Base-by-base conservation (phyloP, 108 stramenopile species). In the Cyclotella kingstonii region DNA sequence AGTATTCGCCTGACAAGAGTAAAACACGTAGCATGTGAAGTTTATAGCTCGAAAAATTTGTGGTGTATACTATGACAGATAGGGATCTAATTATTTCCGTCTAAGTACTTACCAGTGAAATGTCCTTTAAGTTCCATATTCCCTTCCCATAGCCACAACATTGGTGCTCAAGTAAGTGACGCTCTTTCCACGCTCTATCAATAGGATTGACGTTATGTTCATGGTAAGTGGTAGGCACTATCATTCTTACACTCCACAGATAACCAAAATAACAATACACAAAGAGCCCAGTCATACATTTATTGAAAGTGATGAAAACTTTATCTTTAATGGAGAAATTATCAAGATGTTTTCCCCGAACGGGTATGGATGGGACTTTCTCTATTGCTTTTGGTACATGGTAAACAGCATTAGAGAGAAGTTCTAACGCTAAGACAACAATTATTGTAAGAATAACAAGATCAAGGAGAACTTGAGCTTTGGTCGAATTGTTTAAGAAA, bases 331-430 rank as follows among this genome's bases (percentile, higher is more conserved):
- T 8, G 21, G 64, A 77, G 6, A 94, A 80, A 8, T 84, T 77
- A 59, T 93, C 91, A 50, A 93, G 63, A 62, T 93, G 91, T 61
- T 93, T 89, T 17, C 90, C 90, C 48, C 90, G 75, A 23, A 92
- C 90, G 26, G 90, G 90, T 53, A 92, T 87, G 38, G 49, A 48
- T 31, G 77, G 58, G 23, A 51, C 44, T 29, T 27, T 41, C 34
- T 34, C 46, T 5, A 52, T 22, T n/a, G 33, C 40, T 12, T 47
- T 47, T 22, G 72, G 72, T 2, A 73, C 11, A 45, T 44, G 50
- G 19, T 73, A 73, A 23, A 62, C 54, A 10, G 57, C 57, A 45
- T 53, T 26, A 14, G 50, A 55, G 1, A 73, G 41, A 29, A 65
- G 27, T 54, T 73, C 72, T 36, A 73, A 46, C 12, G 58, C 50